A percentile compares a stretch with the other conserved stretches of the same genome.
Conservation (phyloP, 169 alveolate species). For the Perkinsus chesapeaki region DNA sequence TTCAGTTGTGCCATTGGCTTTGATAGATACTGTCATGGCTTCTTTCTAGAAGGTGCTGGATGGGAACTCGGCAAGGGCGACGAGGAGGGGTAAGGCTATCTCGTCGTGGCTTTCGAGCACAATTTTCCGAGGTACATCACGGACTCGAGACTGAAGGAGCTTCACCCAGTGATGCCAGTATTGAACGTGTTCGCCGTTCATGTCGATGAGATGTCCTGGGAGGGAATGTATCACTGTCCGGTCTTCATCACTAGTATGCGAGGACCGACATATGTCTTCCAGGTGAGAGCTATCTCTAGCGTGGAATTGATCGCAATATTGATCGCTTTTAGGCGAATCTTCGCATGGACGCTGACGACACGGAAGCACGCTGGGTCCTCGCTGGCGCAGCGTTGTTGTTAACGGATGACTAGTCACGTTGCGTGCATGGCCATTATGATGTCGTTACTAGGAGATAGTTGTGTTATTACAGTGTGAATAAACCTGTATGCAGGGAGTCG, state of each 20-base stretch:
- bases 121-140: conserved; percentile 44
- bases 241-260: conserved; percentile 78
- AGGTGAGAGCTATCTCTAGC: conserved; percentile 52
- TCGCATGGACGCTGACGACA: conserved; percentile 57
- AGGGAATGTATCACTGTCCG: conserved; percentile 80
- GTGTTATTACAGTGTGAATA: too few relatives aligned
- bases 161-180: conserved; percentile 82
- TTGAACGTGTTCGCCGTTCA: conserved; percentile 73
- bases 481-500: too few relatives aligned
- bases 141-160: conserved; percentile 69
- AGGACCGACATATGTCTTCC: conserved; percentile 76
- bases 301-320: conserved; percentile 56
- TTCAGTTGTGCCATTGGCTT: not conserved
- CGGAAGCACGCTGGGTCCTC: conserved; percentile 72
- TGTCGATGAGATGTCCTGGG: conserved; percentile 57
- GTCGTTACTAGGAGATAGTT: too few relatives aligned
- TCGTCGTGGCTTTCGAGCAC: not conserved
- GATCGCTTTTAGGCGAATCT: conserved; percentile 67
- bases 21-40: conserved; percentile 50
- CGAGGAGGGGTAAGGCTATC: conserved; percentile 56
- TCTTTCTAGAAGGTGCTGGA: conserved; percentile 84
- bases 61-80: conserved; percentile 86
- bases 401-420: conserved; percentile 82
- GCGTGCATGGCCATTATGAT: too few relatives aligned
- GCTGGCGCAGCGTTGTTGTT: conserved; percentile 86